Percentiles rank a stretch among this genome's conserved stretches.
Evolutionary conservation across 2,329 filamentous ascomycete genomes (phyloP).

Genomic region (Sarocladium brachiariae): DNA sequence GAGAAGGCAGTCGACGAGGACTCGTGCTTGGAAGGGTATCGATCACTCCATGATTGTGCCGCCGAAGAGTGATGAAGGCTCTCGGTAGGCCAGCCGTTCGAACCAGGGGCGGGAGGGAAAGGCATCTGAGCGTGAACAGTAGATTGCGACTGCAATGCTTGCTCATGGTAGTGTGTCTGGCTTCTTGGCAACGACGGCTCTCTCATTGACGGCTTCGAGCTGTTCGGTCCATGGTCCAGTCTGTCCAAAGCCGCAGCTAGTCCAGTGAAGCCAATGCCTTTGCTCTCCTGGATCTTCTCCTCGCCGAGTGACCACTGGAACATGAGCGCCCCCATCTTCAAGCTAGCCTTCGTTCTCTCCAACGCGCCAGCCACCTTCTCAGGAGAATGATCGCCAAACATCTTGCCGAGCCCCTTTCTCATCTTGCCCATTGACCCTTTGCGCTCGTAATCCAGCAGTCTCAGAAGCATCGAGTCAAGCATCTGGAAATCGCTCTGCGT

Average conservation of each 20-base stretch:
- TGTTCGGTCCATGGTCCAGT: conserved; percentile 16
- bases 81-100: background rate
- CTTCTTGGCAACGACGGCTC: background rate
- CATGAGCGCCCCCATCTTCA: conserved; percentile 57
- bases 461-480: conserved; percentile 56
- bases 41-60: background rate
- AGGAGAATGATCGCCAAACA: conserved; percentile 56
- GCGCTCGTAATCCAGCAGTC: conserved; percentile 55
- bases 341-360: conserved; percentile 49
- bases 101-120: background rate
- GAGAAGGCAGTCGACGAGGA: conserved; percentile 1
- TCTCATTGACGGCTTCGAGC: background rate
- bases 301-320: conserved; percentile 60
- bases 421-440: conserved; percentile 54
- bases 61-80: background rate
- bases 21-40: background rate
- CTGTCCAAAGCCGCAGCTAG: conserved; percentile 56
- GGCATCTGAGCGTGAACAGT: background rate
- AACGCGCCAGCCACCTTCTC: conserved; percentile 52
- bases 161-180: conserved; percentile 1
- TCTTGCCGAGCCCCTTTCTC: conserved; percentile 54
- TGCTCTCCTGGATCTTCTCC: conserved; percentile 49
- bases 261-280: conserved; percentile 61
- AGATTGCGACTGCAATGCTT: background rate
- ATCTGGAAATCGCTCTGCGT: conserved; percentile 56